Evolutionary conservation across 306 rosid species (phyloP).

Genomic region (Begonia peltatifolia): DNA sequence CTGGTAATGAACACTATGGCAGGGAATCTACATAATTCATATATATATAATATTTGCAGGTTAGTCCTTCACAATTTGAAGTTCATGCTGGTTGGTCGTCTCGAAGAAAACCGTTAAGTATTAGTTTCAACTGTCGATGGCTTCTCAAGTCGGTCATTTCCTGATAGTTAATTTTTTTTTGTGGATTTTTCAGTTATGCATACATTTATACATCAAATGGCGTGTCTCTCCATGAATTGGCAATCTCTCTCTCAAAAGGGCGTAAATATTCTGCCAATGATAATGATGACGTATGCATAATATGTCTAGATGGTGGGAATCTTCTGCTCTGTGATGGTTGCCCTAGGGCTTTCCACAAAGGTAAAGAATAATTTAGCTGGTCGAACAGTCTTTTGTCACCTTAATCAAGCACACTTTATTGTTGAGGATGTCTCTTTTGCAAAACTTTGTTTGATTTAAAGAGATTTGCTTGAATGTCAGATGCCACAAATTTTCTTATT

Average conservation of each 20-base stretch:
- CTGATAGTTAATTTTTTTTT: conserved; percentile 5
- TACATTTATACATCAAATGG: conserved; percentile 92
- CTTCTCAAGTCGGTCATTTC: conserved; percentile 13
- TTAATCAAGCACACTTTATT: too few species aligned
- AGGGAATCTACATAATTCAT: neutral
- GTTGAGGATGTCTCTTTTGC: too few species aligned
- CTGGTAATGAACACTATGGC: neutral
- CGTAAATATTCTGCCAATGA: conserved; percentile 70
- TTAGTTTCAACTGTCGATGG: conserved; percentile 12
- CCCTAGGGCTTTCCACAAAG: conserved; percentile 96
- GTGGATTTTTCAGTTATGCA: conserved; percentile 59
- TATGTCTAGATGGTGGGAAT: conserved; percentile 93
- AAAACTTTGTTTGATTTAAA: too few species aligned
- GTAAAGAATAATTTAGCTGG: conserved; percentile 23
- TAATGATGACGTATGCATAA: conserved; percentile 83
- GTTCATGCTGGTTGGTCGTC: conserved; percentile 99
- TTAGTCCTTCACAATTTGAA: conserved; percentile 94
- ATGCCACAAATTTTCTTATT: neutral
- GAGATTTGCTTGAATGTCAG: too few species aligned
- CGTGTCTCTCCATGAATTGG: conserved; percentile 87
- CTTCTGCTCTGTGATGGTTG: conserved; percentile 95
- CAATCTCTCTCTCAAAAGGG: conserved; percentile 76
- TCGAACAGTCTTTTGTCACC: too few species aligned
- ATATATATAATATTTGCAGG: conserved; percentile 35
- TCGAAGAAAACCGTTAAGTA: conserved; percentile 89